Evolutionary conservation across 2,329 filamentous ascomycete species (phyloP), one percentile per base, ranked within the genome.

Genomic region (Fusarium oligoseptatum): DNA sequence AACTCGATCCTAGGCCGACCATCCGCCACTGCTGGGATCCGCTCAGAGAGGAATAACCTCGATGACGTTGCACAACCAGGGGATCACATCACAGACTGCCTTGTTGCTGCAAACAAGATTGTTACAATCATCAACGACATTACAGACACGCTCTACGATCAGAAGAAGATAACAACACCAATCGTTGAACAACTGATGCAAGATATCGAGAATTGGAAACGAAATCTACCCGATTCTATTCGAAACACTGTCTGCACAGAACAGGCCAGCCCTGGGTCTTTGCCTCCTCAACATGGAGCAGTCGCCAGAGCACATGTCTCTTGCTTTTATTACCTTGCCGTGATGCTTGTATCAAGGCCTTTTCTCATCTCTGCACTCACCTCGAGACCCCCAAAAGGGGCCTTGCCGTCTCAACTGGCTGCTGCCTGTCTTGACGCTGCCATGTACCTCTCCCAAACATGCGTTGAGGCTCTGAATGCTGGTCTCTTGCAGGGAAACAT

Each of bases 281-380:
- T 58, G 12, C 43, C 60, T 8, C 36, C 58, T 3, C 77, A 76
- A 1, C 80, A 83, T 20, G 82, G 81, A 0, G 83, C 84, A 3
- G 84, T 89, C 29, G 86, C 85, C 0, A 88, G 85, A 27, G 82
- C 89, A 2, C 88, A 90, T 64, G 85, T 91, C 7, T 87, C 88
- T 0, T 90, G 88, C 66, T 82, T 87, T 0, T 91, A 91, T 73
- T 90, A 91, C 72, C 89, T 90, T 64, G 87, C 88, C 0, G 87
- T 91, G 1, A 90, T 89, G 22, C 77, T 91, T 1, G 87, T 88
- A 3, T 90, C 88, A 0, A 83, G 89, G 1, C 89, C 88, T 0
- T 87, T 91, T 32, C 78, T 91, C 10, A 87, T 90, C 27, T 87
- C 85, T 14, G 82, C 84, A 4, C 78, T 90, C 2, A 85, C 86